phyloP scores from a whole-genome alignment of 2,329 filamentous ascomycete genomes.

The Fusarium burgessii region DNA sequence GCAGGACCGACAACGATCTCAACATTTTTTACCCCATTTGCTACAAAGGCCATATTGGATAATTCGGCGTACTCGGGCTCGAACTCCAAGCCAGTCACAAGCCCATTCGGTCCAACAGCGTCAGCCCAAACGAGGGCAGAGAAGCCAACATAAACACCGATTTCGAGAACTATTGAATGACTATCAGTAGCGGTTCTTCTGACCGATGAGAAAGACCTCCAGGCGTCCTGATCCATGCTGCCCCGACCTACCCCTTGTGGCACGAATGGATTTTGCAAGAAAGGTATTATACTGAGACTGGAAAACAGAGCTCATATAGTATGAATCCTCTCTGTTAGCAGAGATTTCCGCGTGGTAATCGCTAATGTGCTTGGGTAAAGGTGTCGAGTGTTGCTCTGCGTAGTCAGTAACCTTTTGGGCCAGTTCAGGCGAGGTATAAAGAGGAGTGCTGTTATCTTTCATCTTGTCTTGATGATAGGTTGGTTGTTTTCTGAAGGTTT shows the following conservation, averaged over 20 bases:
- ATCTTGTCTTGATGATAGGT: conserved; percentile 46
- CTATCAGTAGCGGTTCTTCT: not conserved
- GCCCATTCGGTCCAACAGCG: conserved; percentile 58
- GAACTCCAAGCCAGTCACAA: conserved; percentile 61
- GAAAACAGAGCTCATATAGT: conserved; percentile 57
- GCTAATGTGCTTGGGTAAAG: conserved; percentile 56
- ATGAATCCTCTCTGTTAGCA: conserved; percentile 45
- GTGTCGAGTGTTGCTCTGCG: conserved; percentile 56
- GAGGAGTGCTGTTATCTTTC: conserved; percentile 54
- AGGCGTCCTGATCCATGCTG: not conserved
- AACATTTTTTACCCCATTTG: conserved; percentile 57
- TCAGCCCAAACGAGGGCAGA: conserved; percentile 63
- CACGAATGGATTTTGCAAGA: conserved; percentile 56
- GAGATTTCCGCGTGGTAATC: conserved; percentile 55
- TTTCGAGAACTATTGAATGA: conserved; percentile 57
- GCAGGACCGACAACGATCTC: conserved; percentile 62
- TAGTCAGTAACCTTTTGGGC: conserved; percentile 58
- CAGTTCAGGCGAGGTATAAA: conserved; percentile 58
- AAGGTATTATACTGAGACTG: conserved; percentile 57
- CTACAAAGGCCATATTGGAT: conserved; percentile 55
- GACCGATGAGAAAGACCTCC: not conserved
- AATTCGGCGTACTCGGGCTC: conserved; percentile 57
- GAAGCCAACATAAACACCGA: conserved; percentile 63
- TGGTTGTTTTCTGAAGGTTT: not conserved
- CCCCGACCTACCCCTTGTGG: conserved; percentile 53